phyloP scores from a whole-genome alignment of 495 filamentous ascomycete genomes.

The Podospora appendiculata region DNA sequence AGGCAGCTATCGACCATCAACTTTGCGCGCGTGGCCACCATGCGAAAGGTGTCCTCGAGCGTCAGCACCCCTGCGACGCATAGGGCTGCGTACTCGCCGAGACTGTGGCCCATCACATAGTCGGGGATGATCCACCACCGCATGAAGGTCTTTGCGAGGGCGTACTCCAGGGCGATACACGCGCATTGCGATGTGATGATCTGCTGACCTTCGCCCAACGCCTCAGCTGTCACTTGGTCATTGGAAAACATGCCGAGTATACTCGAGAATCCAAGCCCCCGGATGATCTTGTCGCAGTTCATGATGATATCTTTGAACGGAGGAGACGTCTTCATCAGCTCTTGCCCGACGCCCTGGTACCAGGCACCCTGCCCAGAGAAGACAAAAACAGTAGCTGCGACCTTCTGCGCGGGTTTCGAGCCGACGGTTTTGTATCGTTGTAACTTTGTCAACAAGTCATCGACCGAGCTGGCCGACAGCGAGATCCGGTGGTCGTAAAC shows the following conservation, averaged over 20 bases:
- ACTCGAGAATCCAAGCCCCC: slow-evolving; percentile 48
- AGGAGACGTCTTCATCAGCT: slow-evolving; percentile 47
- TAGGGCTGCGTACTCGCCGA: slow-evolving; percentile 69
- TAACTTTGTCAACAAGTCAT: not conserved
- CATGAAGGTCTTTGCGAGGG: slow-evolving; percentile 57
- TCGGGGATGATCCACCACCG: slow-evolving; percentile 56
- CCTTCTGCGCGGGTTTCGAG: not conserved
- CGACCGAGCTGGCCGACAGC: slow-evolving; percentile 4
- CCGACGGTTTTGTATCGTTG: not conserved
- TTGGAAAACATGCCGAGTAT: slow-evolving; percentile 34
- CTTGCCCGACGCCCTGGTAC: slow-evolving; percentile 9
- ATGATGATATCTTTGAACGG: slow-evolving; percentile 50
- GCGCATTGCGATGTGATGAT: slow-evolving; percentile 43
- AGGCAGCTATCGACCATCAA: slow-evolving; percentile 53
- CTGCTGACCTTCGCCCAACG: not conserved
- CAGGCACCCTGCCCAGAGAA: slow-evolving; percentile 50
- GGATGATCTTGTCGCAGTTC: slow-evolving; percentile 50
- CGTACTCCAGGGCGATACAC: slow-evolving; percentile 61
- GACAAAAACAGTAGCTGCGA: slow-evolving; percentile 33
- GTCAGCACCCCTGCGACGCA: slow-evolving; percentile 60
- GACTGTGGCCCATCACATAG: slow-evolving; percentile 64
- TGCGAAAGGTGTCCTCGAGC: slow-evolving; percentile 53
- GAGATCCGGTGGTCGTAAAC: slow-evolving; percentile 53
- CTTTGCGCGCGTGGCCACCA: slow-evolving; percentile 60
- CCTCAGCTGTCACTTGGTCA: not conserved